Base-by-base conservation (phyloP, 2,329 filamentous ascomycete genomes). In the Phaeosphaeriaceae sp. region DNA sequence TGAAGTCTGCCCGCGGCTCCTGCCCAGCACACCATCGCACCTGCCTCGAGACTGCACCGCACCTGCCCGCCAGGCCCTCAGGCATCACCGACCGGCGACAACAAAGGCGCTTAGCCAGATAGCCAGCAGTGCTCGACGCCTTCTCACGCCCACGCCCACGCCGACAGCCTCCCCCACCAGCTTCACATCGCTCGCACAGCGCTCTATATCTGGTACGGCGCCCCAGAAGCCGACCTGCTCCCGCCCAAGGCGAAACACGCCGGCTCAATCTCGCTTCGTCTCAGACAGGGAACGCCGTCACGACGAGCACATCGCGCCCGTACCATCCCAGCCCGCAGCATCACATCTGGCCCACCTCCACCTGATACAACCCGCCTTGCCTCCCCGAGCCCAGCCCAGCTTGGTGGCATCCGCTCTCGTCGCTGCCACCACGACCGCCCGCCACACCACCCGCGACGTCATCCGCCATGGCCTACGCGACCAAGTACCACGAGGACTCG, bases 401-500 rank as follows among this genome's bases (percentile, higher is more conserved):
- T 72, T 68, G 71, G 71, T 68, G 66, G 61, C 65, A 58, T 52
- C 61, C 54, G 49, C 64, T 60, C 54, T 55, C 59, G 55, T 58
- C 44, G 21, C 60, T 54, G 59, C 58, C 63, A 49, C 47, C 54
- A 46, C 57, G 48, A 54, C 55, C 26, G 56, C 42, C 6, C 55
- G 47, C 58, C 54, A 44, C 57, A 30, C 24, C 32, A 30, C 50
- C 32, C 26, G 26, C 56, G 54, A 59, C 56, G 55, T 48, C 62
- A 55, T 48, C 53, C 57, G 58, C 55, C 63, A 77, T 78, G 73
- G 77, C 77, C 57, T 81, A 80, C 72, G 77, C 74, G 56, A 70
- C 77, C 40, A 73, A 88, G 61, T 93, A 93, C 78, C 88, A 91
- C 77, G 91, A 92, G 80, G 87, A 89, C 68, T 92, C 88, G 66